Percentiles rank a stretch among this genome's conserved stretches.
These are phyloP conservation scores for Petunia secreta DNA, from an alignment of 257 asterid genomes.

Conservation along the genomic window DNA sequence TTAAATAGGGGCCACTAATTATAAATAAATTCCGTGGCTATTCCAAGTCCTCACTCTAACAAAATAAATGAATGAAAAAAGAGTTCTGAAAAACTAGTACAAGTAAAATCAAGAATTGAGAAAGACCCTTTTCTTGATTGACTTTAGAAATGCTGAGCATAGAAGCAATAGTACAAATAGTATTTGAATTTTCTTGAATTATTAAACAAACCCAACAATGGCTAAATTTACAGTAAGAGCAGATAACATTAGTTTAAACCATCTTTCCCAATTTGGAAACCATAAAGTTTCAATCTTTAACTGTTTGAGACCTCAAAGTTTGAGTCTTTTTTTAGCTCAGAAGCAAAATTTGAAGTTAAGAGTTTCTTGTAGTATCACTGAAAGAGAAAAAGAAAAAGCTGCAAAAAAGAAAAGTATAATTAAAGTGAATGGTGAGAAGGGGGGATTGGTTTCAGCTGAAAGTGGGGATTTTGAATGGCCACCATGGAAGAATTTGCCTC, in stretches of 20 bases:
- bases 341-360: conserved; percentile 45
- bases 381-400: conserved; percentile 53
- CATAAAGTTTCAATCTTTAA: conserved; percentile 43
- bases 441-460: conserved; percentile 31
- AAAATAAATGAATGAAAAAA: neutral
- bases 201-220: conserved; percentile 32
- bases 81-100: neutral
- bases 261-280: conserved; percentile 30
- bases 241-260: conserved; percentile 38
- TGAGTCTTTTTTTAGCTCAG: conserved; percentile 31
- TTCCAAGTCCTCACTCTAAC: neutral
- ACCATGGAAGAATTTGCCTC: conserved; percentile 91
- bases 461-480: conserved; percentile 54
- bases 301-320: conserved; percentile 16
- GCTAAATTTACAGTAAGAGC: conserved; percentile 54
- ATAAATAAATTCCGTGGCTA: conserved; percentile 1
- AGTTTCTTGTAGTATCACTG: conserved; percentile 70
- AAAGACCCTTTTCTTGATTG: neutral
- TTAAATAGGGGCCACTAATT: conserved; percentile 11
- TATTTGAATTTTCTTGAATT: neutral
- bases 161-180: neutral
- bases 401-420: conserved; percentile 40
- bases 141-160: neutral
- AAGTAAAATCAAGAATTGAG: neutral
- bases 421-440: conserved; percentile 49